Evolutionary conservation across 148 eudicot genomes (phyloP).

Genomic region (Arbutus unedo): DNA sequence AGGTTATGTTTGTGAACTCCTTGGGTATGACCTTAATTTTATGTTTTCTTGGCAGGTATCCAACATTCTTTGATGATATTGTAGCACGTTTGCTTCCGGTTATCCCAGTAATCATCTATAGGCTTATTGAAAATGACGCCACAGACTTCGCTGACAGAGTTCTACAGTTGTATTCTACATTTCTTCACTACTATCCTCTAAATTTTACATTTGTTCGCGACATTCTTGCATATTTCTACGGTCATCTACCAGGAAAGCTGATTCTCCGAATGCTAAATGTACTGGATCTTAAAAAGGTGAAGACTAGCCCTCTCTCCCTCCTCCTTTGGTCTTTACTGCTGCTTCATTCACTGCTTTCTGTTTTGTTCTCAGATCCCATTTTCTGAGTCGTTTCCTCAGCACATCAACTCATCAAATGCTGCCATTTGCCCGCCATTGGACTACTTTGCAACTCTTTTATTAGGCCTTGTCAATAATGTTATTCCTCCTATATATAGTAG

Average conservation of each 20-base stretch:
- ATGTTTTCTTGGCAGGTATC: conserved; percentile 50
- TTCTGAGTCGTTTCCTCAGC: conserved; percentile 88
- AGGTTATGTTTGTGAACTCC: not conserved
- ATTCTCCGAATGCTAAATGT: conserved; percentile 76
- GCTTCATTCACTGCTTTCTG: conserved; percentile 11
- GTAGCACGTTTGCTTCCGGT: conserved; percentile 89
- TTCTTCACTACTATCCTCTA: conserved; percentile 80
- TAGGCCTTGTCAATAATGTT: conserved; percentile 80
- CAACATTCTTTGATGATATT: conserved; percentile 89
- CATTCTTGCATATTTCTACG: conserved; percentile 91
- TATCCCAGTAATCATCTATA: conserved; percentile 81
- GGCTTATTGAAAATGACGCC: conserved; percentile 93
- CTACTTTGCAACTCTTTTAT: conserved; percentile 79
- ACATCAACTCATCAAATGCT: conserved; percentile 63
- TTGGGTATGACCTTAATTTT: not conserved
- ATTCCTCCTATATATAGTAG: conserved; percentile 70
- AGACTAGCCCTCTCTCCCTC: not conserved
- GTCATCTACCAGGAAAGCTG: conserved; percentile 87
- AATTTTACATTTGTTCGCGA: conserved; percentile 98
- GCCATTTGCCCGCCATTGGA: conserved; percentile 78
- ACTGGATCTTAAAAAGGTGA: conserved; percentile 79
- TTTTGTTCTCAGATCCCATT: conserved; percentile 70
- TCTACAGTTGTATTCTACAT: conserved; percentile 54
- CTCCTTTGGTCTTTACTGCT: conserved; percentile 5
- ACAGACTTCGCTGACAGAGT: conserved; percentile 86